A percentile compares a stretch with the other conserved stretches of the same genome.
These are phyloP conservation scores for Penicillium malachiteum DNA, from an alignment of 495 filamentous ascomycete species.

Conservation along the genomic window DNA sequence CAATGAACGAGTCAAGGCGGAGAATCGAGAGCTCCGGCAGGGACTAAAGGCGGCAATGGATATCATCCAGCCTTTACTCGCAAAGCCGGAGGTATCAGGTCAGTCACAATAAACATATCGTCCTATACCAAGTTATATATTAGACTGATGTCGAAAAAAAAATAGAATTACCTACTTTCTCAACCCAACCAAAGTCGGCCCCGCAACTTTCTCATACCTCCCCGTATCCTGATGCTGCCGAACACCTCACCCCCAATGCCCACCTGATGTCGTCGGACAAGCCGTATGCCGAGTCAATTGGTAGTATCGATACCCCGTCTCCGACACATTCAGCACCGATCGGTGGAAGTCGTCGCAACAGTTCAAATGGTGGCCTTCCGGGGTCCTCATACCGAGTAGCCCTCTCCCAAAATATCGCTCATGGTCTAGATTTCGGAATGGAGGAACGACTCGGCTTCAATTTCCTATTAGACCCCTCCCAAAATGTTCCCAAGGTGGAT, in stretches of 20 bases:
- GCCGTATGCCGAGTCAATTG: constrained; percentile 32
- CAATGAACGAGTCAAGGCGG: constrained; percentile 67
- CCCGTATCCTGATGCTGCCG: constrained; percentile 26
- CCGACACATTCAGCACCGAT: constrained; percentile 36
- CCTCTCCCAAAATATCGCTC: constrained; percentile 49
- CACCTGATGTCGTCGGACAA: constrained; percentile 18
- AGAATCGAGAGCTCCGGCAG: constrained; percentile 68
- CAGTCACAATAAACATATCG: neutral
- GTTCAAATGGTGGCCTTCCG: constrained; percentile 19
- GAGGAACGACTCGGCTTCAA: constrained; percentile 65
- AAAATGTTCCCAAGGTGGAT: constrained; percentile 44
- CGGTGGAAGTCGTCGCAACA: constrained; percentile 29
- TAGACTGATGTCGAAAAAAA: constrained; percentile 5
- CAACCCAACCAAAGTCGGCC: constrained; percentile 17
- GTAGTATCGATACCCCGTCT: constrained; percentile 36
- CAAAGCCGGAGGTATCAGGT: constrained; percentile 31
- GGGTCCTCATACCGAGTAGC: constrained; percentile 31
- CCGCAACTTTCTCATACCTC: constrained; percentile 25
- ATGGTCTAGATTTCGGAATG: constrained; percentile 56
- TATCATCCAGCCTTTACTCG: constrained; percentile 63
- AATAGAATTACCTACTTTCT: constrained; percentile 16
- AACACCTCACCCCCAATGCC: constrained; percentile 17
- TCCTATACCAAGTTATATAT: neutral
- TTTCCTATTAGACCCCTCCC: constrained; percentile 59
- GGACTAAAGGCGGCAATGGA: constrained; percentile 58